A percentile compares a stretch with the other conserved stretches of the same genome.
These are phyloP conservation scores for Thozetella sp. DNA, from an alignment of 495 filamentous ascomycete genomes.

Conservation along the genomic window DNA sequence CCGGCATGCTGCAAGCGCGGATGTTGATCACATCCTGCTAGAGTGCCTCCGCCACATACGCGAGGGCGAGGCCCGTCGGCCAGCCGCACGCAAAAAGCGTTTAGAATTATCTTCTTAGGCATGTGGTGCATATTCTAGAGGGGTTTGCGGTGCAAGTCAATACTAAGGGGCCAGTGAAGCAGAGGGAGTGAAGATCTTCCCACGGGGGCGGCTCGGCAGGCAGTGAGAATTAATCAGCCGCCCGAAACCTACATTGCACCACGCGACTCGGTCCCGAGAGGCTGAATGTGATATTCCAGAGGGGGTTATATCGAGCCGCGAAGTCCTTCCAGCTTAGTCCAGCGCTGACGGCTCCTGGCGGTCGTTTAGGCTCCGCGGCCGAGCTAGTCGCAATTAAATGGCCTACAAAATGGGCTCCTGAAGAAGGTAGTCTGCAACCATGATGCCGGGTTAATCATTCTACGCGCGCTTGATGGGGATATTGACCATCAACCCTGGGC, in stretches of 20 bases:
- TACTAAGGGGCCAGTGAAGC: not conserved
- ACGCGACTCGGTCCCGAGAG: not conserved
- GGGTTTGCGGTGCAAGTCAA: not conserved
- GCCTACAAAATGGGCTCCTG: not conserved
- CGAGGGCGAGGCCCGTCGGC: too few species aligned
- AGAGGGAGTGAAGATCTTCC: not conserved
- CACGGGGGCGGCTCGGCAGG: not conserved
- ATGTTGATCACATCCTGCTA: not conserved
- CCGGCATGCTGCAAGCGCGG: not conserved
- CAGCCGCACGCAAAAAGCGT: not conserved
- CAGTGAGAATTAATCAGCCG: not conserved
- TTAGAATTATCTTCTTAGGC: not conserved
- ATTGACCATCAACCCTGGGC: too few species aligned
- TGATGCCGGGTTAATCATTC: not conserved
- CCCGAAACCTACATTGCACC: not conserved
- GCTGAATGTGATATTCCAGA: conserved; percentile 1
- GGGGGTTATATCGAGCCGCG: not conserved
- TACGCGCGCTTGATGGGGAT: too few species aligned
- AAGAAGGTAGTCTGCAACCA: not conserved
- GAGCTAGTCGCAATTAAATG: not conserved
- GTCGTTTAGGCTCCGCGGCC: not conserved
- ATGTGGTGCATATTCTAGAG: not conserved
- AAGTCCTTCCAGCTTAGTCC: not conserved
- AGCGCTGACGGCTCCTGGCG: not conserved
- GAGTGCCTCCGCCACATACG: too few species aligned